These are phyloP conservation scores for Moniliella sp. DNA, from an alignment of 1,284 basidiomycete genomes.

Conservation along the genomic window DNA sequence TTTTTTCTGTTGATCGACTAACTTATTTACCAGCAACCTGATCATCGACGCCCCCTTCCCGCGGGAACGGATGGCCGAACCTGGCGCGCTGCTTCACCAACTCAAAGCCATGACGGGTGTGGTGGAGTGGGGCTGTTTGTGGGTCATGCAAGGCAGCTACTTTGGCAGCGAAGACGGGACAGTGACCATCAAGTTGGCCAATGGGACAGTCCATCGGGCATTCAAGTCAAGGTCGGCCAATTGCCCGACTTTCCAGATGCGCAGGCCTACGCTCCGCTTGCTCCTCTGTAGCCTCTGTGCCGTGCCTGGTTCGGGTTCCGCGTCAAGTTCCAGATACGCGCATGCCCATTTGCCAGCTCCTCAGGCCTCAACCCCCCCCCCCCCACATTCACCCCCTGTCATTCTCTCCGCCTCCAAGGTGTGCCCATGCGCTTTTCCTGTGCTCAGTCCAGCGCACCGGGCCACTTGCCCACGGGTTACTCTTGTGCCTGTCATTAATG, in stretches of 20 bases:
- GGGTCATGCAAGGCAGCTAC: constrained; percentile 72
- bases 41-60: constrained; percentile 29
- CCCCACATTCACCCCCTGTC: too few relatives aligned
- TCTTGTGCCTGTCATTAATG: too few relatives aligned
- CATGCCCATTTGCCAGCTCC: too few relatives aligned
- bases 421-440: too few relatives aligned
- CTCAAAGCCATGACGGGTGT: constrained; percentile 51
- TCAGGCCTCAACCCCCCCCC: too few relatives aligned
- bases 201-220: constrained; percentile 12
- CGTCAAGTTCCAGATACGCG: too few relatives aligned
- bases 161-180: constrained; percentile 51
- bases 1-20: background rate
- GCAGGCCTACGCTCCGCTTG: too few relatives aligned
- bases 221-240: constrained; percentile 6
- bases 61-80: constrained; percentile 16
- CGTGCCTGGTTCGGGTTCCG: too few relatives aligned
- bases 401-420: too few relatives aligned
- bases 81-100: constrained; percentile 12
- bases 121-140: constrained; percentile 92
- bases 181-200: constrained; percentile 16
- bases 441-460: too few relatives aligned
- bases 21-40: constrained; percentile 9
- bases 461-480: too few relatives aligned
- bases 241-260: background rate
- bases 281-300: too few relatives aligned